A percentile compares a stretch with the other conserved stretches of the same genome.
Evolutionary conservation across 192 early-diverging fungal genomes (phyloP).

Genomic region (Dimargaris verticillata): DNA sequence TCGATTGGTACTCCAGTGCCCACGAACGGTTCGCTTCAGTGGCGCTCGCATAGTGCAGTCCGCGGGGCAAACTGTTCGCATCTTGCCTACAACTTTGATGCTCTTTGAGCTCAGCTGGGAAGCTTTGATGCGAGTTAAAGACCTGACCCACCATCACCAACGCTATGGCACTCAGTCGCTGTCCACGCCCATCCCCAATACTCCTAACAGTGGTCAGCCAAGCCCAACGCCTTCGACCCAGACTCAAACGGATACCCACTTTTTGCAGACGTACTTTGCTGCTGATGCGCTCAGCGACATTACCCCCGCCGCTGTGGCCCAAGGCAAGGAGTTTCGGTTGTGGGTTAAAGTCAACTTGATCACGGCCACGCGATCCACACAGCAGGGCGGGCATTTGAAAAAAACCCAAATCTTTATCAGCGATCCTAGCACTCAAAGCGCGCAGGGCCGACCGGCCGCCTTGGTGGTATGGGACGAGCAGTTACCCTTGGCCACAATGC

Average conservation of each 20-base stretch:
- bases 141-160: neutral
- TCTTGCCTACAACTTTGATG: constrained; percentile 3
- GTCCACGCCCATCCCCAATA: no score
- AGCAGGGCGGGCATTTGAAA: neutral
- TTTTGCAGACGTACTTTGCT: neutral
- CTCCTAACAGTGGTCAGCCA: neutral
- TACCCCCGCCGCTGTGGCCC: neutral
- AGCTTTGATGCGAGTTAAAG: neutral
- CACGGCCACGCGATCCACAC: neutral
- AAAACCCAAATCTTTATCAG: neutral
- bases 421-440: neutral
- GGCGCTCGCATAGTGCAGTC: neutral
- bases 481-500: neutral
- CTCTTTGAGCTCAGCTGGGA: constrained; percentile 1
- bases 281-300: neutral
- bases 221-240: neutral
- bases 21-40: constrained; percentile 1
- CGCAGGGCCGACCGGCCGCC: neutral
- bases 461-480: constrained; percentile 7
- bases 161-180: constrained; percentile 6
- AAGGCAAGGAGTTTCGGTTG: neutral
- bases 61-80: neutral
- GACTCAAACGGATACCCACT: neutral
- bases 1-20: neutral
- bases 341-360: constrained; percentile 9